Evolutionary conservation across 2,329 filamentous ascomycete genomes (phyloP).

Genomic region (Pseudogymnoascus sp.): DNA sequence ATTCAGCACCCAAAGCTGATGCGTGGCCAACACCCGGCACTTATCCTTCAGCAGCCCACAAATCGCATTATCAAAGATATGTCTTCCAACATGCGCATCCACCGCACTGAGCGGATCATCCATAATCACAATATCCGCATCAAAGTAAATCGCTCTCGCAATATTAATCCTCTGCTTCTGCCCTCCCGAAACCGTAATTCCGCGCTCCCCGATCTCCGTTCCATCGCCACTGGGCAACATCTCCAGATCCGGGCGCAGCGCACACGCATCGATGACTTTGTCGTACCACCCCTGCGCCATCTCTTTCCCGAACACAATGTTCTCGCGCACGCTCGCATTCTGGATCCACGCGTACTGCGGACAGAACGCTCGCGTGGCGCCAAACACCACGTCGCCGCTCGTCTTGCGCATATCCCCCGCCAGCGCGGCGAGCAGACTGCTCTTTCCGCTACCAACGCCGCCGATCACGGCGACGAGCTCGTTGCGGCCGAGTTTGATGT

Average conservation of each 20-base stretch:
- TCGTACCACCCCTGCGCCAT: conserved; percentile 68
- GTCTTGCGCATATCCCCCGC: conserved; percentile 92
- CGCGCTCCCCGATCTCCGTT: conserved; percentile 91
- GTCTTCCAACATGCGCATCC: conserved; percentile 61
- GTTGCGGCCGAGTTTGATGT: conserved; percentile 61
- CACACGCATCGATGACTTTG: conserved; percentile 61
- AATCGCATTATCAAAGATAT: conserved; percentile 91
- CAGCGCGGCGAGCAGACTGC: conserved; percentile 76
- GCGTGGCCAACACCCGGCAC: conserved; percentile 84
- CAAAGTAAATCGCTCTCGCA: conserved; percentile 68
- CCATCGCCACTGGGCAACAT: conserved; percentile 85
- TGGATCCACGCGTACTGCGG: conserved; percentile 98
- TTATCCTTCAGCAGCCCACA: conserved; percentile 82
- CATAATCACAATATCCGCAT: conserved; percentile 61
- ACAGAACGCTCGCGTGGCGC: conserved; percentile 79
- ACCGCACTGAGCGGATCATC: conserved; percentile 64
- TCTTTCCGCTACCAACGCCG: conserved; percentile 84
- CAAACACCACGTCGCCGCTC: conserved; percentile 62
- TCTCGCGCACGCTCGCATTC: conserved; percentile 77
- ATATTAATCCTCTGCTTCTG: conserved; percentile 96
- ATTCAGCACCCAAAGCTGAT: conserved; percentile 87
- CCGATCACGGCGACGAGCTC: conserved; percentile 83
- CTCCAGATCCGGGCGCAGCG: conserved; percentile 75
- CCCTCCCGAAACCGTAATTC: conserved; percentile 90
- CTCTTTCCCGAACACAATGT: conserved; percentile 82